A percentile compares a stretch with the other conserved stretches of the same genome.
Conservation (phyloP, 768 basidiomycete genomes). For the Pulveroboletus sp. region DNA sequence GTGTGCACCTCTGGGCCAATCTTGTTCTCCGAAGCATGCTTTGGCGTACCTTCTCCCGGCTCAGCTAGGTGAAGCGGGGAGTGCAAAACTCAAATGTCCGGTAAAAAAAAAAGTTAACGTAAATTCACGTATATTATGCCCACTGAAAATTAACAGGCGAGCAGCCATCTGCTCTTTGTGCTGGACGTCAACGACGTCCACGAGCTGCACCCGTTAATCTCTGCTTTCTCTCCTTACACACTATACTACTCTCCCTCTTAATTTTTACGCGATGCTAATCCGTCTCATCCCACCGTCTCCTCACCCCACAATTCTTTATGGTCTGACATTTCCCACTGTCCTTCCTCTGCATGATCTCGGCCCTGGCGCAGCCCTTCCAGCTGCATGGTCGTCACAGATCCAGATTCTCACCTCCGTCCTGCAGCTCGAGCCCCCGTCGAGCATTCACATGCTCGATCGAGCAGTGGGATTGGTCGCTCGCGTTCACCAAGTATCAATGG, state of each 20-base stretch:
- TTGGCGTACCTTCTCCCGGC: not conserved
- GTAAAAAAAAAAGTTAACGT: conserved; percentile 22
- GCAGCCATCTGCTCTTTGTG: conserved; percentile 16
- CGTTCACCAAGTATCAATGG: conserved; percentile 57
- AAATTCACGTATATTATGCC: conserved; percentile 28
- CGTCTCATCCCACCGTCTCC: conserved; percentile 43
- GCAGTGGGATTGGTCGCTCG: conserved; percentile 53
- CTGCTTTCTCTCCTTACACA: conserved; percentile 14
- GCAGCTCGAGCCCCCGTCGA: conserved; percentile 48
- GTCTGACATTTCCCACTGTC: conserved; percentile 44
- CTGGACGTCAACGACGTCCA: conserved; percentile 29
- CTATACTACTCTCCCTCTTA: conserved; percentile 24
- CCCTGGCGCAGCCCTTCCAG: conserved; percentile 34
- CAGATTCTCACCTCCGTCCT: conserved; percentile 43
- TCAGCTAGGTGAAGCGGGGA: conserved; percentile 3
- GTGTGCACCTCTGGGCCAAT: not conserved
- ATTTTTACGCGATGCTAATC: conserved; percentile 48
- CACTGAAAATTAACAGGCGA: conserved; percentile 27
- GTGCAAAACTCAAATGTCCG: conserved; percentile 2
- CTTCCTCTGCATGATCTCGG: conserved; percentile 35
- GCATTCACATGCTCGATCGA: conserved; percentile 56
- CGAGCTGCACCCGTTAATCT: conserved; percentile 5
- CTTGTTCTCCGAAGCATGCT: not conserved
- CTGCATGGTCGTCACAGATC: conserved; percentile 53
- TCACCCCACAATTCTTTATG: conserved; percentile 55